Evolutionary conservation across 352 stramenopile genomes (phyloP).

Genomic region (Pythium oligandrum): DNA sequence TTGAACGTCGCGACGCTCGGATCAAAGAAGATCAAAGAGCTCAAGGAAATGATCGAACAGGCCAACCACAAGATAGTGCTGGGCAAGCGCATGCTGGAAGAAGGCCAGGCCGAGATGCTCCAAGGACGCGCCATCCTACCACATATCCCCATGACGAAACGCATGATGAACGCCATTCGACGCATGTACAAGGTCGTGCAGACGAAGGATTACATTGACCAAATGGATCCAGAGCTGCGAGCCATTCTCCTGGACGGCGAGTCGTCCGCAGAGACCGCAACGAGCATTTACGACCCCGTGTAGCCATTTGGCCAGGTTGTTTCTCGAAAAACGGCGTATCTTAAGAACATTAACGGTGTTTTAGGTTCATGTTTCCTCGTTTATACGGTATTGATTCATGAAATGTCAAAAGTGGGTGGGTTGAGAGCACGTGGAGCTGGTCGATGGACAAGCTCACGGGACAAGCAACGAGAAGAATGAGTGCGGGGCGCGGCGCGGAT

Average conservation of each 20-base stretch:
- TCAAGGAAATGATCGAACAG: constrained; percentile 28
- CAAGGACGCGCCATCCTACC: constrained; percentile 20
- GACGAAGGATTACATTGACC: constrained; percentile 38
- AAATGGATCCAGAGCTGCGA: constrained; percentile 28
- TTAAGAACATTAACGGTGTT: not conserved
- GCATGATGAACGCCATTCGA: constrained; percentile 30
- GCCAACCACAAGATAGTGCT: constrained; percentile 22
- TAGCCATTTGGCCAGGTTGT: constrained; percentile 7
- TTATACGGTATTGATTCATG: too few species aligned
- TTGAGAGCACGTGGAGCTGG: too few species aligned
- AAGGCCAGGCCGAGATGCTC: constrained; percentile 24
- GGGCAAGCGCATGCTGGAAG: constrained; percentile 18
- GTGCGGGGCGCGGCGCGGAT: constrained; percentile 2
- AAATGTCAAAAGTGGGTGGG: too few species aligned
- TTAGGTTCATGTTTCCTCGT: too few species aligned
- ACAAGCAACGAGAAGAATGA: not conserved
- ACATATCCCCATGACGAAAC: constrained; percentile 27
- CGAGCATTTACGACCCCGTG: constrained; percentile 21
- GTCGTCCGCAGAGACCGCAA: constrained; percentile 2
- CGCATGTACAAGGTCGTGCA: constrained; percentile 36
- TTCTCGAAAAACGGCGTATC: constrained; percentile 4
- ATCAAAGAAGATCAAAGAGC: constrained; percentile 24
- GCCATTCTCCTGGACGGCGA: constrained; percentile 25
- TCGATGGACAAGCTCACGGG: too few species aligned
- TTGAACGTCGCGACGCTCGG: constrained; percentile 28